phyloP scores from a whole-genome alignment of 2,329 filamentous ascomycete genomes.

The Aspergillus latus region DNA sequence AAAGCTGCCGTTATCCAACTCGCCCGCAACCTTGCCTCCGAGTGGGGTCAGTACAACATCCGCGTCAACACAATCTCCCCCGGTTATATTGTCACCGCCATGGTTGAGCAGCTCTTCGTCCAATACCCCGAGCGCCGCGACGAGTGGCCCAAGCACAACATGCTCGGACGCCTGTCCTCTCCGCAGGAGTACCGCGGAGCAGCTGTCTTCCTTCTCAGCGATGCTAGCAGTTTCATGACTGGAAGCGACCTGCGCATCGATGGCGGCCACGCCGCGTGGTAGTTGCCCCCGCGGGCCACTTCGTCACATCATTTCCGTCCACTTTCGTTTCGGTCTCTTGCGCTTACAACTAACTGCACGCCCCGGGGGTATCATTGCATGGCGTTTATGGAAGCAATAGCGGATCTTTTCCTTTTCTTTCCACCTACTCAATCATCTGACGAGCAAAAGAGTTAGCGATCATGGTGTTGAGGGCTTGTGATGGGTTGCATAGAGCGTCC shows the following conservation, averaged over 20 bases:
- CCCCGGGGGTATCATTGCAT: slow-evolving; percentile 2
- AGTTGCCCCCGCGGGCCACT: slow-evolving; percentile 17
- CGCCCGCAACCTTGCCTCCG: slow-evolving; percentile 48
- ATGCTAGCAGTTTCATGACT: slow-evolving; percentile 57
- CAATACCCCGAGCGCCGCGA: slow-evolving; percentile 77
- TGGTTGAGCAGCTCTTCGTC: slow-evolving; percentile 46
- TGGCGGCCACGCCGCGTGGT: slow-evolving; percentile 57
- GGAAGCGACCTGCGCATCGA: slow-evolving; percentile 56
- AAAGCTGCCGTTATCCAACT: slow-evolving; percentile 52
- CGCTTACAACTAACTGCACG: not conserved
- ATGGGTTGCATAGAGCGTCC: slow-evolving; percentile 14
- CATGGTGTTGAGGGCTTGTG: slow-evolving; percentile 10
- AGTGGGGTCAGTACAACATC: slow-evolving; percentile 51
- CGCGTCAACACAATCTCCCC: slow-evolving; percentile 52
- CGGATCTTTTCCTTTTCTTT: not conserved
- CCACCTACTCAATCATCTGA: not conserved
- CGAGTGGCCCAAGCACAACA: slow-evolving; percentile 81
- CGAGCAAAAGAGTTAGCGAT: slow-evolving; percentile 5
- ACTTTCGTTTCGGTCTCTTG: not conserved
- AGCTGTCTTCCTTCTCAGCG: slow-evolving; percentile 49
- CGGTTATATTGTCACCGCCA: slow-evolving; percentile 49
- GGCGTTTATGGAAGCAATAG: slow-evolving; percentile 4
- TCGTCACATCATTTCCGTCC: not conserved
- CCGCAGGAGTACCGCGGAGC: slow-evolving; percentile 68
- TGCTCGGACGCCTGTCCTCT: slow-evolving; percentile 69